phyloP scores from a whole-genome alignment of 371 early-diverging fungal species.

The Haplosporangium sp. region DNA sequence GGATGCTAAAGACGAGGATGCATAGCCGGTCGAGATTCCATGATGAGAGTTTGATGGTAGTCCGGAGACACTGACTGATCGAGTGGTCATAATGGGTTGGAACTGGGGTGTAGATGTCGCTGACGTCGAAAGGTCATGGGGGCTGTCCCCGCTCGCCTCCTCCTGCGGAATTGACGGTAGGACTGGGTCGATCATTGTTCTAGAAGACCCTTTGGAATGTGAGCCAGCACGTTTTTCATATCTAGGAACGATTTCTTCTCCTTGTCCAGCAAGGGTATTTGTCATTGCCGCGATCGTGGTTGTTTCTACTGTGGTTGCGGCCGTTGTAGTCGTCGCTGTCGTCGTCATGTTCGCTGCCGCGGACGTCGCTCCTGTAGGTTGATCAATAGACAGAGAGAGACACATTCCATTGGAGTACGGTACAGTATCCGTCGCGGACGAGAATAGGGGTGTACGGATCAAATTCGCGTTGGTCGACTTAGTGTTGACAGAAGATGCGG shows the following conservation, averaged over 20 bases:
- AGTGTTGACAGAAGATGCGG: background rate
- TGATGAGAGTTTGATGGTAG: conserved; percentile 17
- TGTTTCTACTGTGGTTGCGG: no score
- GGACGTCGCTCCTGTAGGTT: background rate
- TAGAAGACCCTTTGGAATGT: conserved; percentile 37
- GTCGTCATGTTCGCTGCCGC: conserved; percentile 4
- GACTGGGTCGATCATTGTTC: conserved; percentile 29
- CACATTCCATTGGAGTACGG: conserved; percentile 46
- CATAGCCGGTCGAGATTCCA: background rate
- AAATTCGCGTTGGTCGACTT: conserved; percentile 13
- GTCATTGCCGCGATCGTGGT: background rate
- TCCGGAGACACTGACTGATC: conserved; percentile 46
- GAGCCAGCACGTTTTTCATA: conserved; percentile 16
- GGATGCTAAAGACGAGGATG: conserved; percentile 16
- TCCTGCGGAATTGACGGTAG: conserved; percentile 44
- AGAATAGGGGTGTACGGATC: conserved; percentile 34
- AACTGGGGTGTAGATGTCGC: conserved; percentile 12
- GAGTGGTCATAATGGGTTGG: conserved; percentile 32
- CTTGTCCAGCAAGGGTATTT: conserved; percentile 10
- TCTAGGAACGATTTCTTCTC: conserved; percentile 12
- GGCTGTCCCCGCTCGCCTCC: conserved; percentile 4
- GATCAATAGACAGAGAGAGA: conserved; percentile 27
- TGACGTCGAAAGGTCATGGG: background rate
- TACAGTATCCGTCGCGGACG: conserved; percentile 25
- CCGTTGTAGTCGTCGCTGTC: no score